A percentile compares a stretch with the other conserved stretches of the same genome.
Conservation (phyloP, 768 basidiomycete species). For the Asterophora parasitica region DNA sequence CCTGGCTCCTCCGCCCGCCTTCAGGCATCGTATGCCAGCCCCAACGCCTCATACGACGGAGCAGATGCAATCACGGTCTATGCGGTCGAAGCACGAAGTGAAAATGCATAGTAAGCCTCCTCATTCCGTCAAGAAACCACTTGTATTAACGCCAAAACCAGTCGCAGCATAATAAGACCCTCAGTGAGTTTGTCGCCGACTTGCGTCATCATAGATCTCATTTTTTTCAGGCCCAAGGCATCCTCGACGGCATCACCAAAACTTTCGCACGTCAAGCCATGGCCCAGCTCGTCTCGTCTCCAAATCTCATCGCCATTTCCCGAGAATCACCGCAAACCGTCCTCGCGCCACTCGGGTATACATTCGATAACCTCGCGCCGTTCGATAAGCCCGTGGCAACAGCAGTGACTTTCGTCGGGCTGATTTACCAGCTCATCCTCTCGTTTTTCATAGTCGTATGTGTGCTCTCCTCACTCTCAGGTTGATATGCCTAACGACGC, state of each 20-base stretch:
- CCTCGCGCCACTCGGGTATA: constrained; percentile 43
- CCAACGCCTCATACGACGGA: constrained; percentile 43
- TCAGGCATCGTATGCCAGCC: constrained; percentile 29
- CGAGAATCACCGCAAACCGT: constrained; percentile 45
- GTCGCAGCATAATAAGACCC: constrained; percentile 30
- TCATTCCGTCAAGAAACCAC: background rate
- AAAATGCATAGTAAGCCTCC: constrained; percentile 50
- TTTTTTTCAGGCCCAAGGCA: constrained; percentile 25
- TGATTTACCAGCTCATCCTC: constrained; percentile 48
- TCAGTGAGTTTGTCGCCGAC: constrained; percentile 23
- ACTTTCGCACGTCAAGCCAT: constrained; percentile 29
- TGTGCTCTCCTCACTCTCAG: background rate
- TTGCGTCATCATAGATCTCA: background rate
- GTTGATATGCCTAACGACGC: background rate
- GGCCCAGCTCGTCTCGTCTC: constrained; percentile 22
- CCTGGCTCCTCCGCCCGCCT: constrained; percentile 34
- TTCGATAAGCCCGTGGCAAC: constrained; percentile 58
- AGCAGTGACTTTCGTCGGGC: constrained; percentile 48
- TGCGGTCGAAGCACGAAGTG: constrained; percentile 47
- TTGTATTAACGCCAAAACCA: constrained; percentile 7
- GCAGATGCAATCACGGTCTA: constrained; percentile 45
- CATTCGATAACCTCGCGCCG: constrained; percentile 44
- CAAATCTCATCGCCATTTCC: constrained; percentile 32
- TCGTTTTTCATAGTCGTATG: constrained; percentile 40
- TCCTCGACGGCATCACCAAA: constrained; percentile 31